Conservation (phyloP, 163 green algal species). For the Scenedesmus sp. region DNA sequence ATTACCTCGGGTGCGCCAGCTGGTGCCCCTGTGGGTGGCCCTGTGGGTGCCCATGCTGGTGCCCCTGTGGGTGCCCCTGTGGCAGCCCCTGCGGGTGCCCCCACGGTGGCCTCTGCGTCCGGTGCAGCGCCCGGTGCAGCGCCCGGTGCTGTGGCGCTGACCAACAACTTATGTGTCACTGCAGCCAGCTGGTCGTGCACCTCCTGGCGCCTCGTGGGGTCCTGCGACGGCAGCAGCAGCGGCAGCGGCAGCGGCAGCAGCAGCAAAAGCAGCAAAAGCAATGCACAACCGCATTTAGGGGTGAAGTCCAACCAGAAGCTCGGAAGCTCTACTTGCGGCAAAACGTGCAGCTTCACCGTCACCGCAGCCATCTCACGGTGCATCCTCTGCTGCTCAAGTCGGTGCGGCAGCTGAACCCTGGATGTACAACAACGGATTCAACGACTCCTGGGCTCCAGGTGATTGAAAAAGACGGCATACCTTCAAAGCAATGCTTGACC, state of each 20-base stretch:
- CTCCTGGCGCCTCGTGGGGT: slow-evolving; percentile 38
- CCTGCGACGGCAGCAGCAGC: slow-evolving; percentile 27
- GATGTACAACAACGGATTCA: too few species aligned
- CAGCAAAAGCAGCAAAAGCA: too few species aligned
- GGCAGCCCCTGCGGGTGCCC: too few species aligned
- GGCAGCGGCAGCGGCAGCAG: too few species aligned
- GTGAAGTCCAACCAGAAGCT: too few species aligned
- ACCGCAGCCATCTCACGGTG: slow-evolving; percentile 21
- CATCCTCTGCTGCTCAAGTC: slow-evolving; percentile 33
- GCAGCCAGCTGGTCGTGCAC: slow-evolving; percentile 39
- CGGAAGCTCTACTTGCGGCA: too few species aligned
- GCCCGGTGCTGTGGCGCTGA: neutral
- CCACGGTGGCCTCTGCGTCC: neutral
- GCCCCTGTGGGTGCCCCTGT: too few species aligned
- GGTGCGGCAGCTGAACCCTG: slow-evolving; percentile 39
- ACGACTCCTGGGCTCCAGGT: too few species aligned
- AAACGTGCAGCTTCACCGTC: neutral
- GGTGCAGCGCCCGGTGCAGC: neutral
- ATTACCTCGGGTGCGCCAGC: neutral
- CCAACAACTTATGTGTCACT: neutral
- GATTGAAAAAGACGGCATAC: too few species aligned
- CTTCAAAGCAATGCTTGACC: too few species aligned
- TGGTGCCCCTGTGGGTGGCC: neutral
- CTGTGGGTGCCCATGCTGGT: too few species aligned
- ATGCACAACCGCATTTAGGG: too few species aligned